A percentile compares a stretch with the other conserved stretches of the same genome.
Evolutionary conservation across 2,329 filamentous ascomycete genomes (phyloP).

Genomic region (Exophiala alcalophila): DNA sequence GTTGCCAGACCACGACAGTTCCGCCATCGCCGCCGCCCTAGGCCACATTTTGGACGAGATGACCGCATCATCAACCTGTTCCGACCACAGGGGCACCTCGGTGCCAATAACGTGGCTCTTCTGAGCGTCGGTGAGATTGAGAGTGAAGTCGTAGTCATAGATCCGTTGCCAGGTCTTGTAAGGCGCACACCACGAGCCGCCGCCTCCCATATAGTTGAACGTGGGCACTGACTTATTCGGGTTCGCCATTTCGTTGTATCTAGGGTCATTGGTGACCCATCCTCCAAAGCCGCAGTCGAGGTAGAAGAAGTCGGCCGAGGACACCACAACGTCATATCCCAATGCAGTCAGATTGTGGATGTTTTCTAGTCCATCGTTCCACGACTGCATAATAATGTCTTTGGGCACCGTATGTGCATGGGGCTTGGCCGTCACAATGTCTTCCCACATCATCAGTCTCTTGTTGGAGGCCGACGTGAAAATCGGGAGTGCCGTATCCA

Average conservation of each 20-base stretch:
- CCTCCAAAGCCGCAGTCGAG: constrained; percentile 57
- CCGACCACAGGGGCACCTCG: constrained; percentile 52
- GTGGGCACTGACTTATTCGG: constrained; percentile 44
- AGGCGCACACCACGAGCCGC: constrained; percentile 57
- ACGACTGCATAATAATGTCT: constrained; percentile 51
- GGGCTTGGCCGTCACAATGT: constrained; percentile 47
- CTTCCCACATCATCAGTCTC: constrained; percentile 58
- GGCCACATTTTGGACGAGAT: constrained; percentile 55
- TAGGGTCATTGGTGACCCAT: constrained; percentile 54
- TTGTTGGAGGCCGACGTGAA: constrained; percentile 48
- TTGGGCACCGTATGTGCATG: constrained; percentile 50
- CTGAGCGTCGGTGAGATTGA: constrained; percentile 47
- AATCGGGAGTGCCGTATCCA: constrained; percentile 52
- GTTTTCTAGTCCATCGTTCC: constrained; percentile 54
- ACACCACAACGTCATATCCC: constrained; percentile 57
- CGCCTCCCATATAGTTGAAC: constrained; percentile 55
- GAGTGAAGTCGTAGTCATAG: constrained; percentile 57
- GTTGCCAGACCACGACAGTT: constrained; percentile 57
- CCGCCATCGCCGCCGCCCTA: constrained; percentile 55
- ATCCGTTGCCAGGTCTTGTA: constrained; percentile 62
- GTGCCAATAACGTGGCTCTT: constrained; percentile 52
- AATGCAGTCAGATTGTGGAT: constrained; percentile 50
- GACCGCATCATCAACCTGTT: constrained; percentile 55
- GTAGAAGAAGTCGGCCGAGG: constrained; percentile 55
- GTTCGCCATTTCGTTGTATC: constrained; percentile 55